Base-by-base conservation (phyloP, 495 filamentous ascomycete genomes). In the Penicillium goetzii region DNA sequence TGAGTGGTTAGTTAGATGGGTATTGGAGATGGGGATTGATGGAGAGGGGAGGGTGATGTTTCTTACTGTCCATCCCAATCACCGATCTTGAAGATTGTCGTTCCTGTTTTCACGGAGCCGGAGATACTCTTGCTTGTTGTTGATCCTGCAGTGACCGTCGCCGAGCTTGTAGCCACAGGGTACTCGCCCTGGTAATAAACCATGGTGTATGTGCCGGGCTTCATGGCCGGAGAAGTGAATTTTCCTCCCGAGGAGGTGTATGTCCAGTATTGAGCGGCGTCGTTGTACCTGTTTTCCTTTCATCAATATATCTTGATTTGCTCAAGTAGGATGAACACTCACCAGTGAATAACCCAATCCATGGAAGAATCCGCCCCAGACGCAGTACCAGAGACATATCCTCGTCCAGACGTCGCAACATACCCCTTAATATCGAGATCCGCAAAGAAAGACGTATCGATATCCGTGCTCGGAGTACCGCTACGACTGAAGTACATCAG, bases 161-260 rank as follows among this genome's bases (percentile, higher is more conserved):
- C 83, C 1, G 79, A 78, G 1, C 74, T 74, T 1, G 76, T 79
- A 11, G 83, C 85, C 4, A 88, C 84, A 28, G 79, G 76, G 72
- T 80, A 85, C 66, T 90, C 88, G 58, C 80, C 85, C 59, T 88
- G 85, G 71, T 89, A 90, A 25, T 89, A 79, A 5, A 84, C 81
- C 85, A 89, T 88, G 2, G 84, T 86, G 72, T 89, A 90, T 0
- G 84, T 85, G 6, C 88, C 88, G 0, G 86, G 80, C 68, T 89
- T 89, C 87, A 90, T 89, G 23, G 81, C 74, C 0, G 87, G 87
- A 0, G 87, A 89, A 9, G 81, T 86, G 70, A 88, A 90, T 4
- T 68, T 68, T 2, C 86, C 86, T 40, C 71, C 75, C 25, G 81
- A 81, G 4, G 72, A 68, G 5, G 85, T 82, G 64, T 83, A 82